Evolutionary conservation across 768 basidiomycete genomes (phyloP).

Genomic region (Cystobasidium ongulense): DNA sequence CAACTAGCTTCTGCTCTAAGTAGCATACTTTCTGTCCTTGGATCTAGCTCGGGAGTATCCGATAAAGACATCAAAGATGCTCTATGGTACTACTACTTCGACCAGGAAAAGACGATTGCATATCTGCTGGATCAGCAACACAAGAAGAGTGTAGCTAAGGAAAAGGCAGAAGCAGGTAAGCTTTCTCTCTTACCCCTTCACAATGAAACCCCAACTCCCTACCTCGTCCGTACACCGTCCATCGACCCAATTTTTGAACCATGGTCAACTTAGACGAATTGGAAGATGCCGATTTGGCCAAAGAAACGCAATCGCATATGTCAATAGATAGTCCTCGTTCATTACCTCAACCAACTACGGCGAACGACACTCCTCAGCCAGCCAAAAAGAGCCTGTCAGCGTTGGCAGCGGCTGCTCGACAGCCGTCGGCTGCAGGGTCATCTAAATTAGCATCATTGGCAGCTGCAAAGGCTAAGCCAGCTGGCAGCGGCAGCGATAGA

Average conservation of each 20-base stretch:
- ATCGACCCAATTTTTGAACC: slow-evolving; percentile 13
- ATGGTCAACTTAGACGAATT: background rate
- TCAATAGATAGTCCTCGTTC: background rate
- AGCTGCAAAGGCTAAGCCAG: slow-evolving; percentile 27
- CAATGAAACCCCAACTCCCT: slow-evolving; percentile 25
- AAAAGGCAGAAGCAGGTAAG: slow-evolving; percentile 51
- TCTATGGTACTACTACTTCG: slow-evolving; percentile 82
- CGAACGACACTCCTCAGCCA: background rate
- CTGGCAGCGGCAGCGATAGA: background rate
- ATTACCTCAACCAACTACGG: background rate
- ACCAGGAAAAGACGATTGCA: slow-evolving; percentile 64
- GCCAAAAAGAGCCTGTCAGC: background rate
- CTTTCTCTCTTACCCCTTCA: slow-evolving; percentile 51
- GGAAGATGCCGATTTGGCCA: slow-evolving; percentile 2
- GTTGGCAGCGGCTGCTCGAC: background rate
- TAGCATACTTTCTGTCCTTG: slow-evolving; percentile 61
- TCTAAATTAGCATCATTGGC: slow-evolving; percentile 32
- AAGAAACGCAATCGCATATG: background rate
- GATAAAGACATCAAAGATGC: slow-evolving; percentile 65
- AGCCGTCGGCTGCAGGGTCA: background rate
- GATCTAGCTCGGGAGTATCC: slow-evolving; percentile 55
- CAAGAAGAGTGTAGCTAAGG: slow-evolving; percentile 48
- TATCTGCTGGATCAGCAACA: slow-evolving; percentile 63
- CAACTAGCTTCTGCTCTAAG: slow-evolving; percentile 65
- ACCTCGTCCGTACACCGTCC: background rate